Evolutionary conservation across 208 protist genomes (phyloP).

Genomic region (Crithidia fasciculata): DNA sequence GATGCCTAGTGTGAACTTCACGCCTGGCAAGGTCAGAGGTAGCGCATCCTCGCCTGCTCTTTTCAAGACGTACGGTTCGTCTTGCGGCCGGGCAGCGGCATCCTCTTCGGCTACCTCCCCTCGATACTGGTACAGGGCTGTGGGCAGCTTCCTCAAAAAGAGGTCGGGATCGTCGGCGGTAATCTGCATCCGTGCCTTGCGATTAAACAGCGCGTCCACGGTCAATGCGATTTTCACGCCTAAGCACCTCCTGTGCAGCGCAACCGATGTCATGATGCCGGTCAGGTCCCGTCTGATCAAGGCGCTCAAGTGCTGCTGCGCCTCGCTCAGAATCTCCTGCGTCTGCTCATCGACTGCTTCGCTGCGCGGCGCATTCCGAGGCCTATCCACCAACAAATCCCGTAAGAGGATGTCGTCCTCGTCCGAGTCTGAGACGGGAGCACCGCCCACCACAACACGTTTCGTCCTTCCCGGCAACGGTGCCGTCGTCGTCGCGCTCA

Average conservation of each 20-base stretch:
- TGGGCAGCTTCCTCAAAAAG: too few relatives aligned
- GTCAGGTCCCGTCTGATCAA: not conserved
- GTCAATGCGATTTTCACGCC: not conserved
- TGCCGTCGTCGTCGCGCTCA: too few relatives aligned
- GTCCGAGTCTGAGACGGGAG: not conserved
- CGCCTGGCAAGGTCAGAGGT: not conserved
- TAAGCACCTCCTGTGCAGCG: not conserved
- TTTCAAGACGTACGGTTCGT: not conserved
- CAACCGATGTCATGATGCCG: not conserved
- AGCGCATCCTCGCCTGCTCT: not conserved
- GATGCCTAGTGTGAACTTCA: not conserved
- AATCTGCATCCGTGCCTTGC: not conserved
- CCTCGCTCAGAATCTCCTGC: not conserved
- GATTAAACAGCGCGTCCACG: not conserved
- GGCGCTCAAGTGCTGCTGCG: not conserved
- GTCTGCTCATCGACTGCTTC: not conserved
- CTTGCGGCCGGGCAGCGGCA: not conserved
- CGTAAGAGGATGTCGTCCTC: not conserved
- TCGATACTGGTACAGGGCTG: not conserved
- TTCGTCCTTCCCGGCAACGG: too few relatives aligned
- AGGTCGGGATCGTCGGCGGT: too few relatives aligned
- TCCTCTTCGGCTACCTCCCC: not conserved
- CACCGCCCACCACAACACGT: too few relatives aligned
- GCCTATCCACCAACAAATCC: not conserved
- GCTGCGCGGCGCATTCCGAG: not conserved